Percentiles rank a stretch among this genome's conserved stretches.
Conservation (phyloP, 768 basidiomycete genomes). For the Lactarius pseudohatsudake region DNA sequence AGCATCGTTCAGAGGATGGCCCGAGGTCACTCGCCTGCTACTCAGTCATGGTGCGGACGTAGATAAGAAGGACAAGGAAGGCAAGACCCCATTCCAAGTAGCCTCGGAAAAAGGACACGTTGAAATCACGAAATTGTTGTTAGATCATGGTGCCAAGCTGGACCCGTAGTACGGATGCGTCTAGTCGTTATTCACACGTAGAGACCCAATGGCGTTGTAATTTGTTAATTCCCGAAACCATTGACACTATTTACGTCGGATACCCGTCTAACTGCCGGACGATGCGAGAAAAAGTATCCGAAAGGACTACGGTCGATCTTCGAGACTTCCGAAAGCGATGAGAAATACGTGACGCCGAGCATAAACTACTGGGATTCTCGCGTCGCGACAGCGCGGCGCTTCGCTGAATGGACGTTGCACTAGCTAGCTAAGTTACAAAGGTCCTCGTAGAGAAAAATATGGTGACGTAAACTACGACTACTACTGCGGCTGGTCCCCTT, state of each 20-base stretch:
- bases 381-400: not conserved
- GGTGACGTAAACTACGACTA: not conserved
- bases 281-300: not conserved
- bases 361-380: not conserved
- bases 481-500: slow-evolving; percentile 25
- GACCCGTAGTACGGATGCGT: not conserved
- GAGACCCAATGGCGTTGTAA: not conserved
- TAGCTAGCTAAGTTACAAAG: not conserved
- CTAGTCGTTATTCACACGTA: not conserved
- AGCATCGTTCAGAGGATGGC: not conserved
- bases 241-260: not conserved
- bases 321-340: no score
- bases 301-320: not conserved
- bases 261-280: not conserved
- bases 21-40: not conserved
- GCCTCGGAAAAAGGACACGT: not conserved
- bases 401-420: not conserved
- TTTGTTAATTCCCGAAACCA: not conserved
- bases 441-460: not conserved
- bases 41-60: not conserved
- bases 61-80: not conserved
- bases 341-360: no score
- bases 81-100: not conserved
- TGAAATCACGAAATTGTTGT: not conserved
- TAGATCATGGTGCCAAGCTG: not conserved